A percentile compares a stretch with the other conserved stretches of the same genome.
Evolutionary conservation across 768 basidiomycete genomes (phyloP).

Genomic region (Amanita polypyramis): DNA sequence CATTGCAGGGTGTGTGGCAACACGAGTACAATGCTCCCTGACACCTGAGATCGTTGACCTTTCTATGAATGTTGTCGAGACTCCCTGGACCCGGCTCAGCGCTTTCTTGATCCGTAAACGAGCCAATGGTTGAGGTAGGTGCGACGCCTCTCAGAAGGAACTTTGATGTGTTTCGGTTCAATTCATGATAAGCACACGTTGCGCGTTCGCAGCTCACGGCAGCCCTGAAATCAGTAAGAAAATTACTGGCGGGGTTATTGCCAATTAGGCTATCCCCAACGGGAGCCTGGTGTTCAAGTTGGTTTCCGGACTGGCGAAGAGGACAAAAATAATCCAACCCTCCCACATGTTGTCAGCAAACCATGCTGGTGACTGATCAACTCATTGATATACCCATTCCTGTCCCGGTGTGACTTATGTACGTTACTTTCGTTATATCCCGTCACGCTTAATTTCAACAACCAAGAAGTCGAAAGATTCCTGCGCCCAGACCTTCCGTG

Average conservation of each 20-base stretch:
- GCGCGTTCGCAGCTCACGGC: conserved; percentile 13
- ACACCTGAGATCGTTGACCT: not conserved
- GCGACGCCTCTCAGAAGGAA: conserved; percentile 2
- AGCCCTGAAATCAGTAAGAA: conserved; percentile 22
- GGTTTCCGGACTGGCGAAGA: conserved; percentile 22
- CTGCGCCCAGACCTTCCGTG: conserved; percentile 8
- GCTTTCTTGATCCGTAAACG: conserved; percentile 9
- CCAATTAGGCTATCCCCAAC: conserved; percentile 23
- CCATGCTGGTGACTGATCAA: conserved; percentile 25
- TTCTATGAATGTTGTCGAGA: conserved; percentile 4
- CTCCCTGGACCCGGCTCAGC: not conserved
- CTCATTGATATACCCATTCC: conserved; percentile 24
- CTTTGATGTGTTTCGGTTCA: conserved; percentile 1
- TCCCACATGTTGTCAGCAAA: conserved; percentile 22
- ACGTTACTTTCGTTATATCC: conserved; percentile 15
- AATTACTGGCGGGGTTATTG: conserved; percentile 23
- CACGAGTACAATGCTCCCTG: conserved; percentile 5
- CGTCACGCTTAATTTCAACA: conserved; percentile 22
- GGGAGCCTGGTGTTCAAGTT: conserved; percentile 19
- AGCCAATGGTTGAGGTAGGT: conserved; percentile 8
- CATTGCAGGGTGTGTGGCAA: conserved; percentile 4
- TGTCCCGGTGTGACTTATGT: conserved; percentile 17
- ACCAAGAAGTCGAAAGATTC: conserved; percentile 8
- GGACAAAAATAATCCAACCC: conserved; percentile 21
- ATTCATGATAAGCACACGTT: conserved; percentile 10